Evolutionary conservation across 2,329 filamentous ascomycete species (phyloP), one percentile per base, ranked within the genome.

Genomic region (Rhynchosporium secalis): DNA sequence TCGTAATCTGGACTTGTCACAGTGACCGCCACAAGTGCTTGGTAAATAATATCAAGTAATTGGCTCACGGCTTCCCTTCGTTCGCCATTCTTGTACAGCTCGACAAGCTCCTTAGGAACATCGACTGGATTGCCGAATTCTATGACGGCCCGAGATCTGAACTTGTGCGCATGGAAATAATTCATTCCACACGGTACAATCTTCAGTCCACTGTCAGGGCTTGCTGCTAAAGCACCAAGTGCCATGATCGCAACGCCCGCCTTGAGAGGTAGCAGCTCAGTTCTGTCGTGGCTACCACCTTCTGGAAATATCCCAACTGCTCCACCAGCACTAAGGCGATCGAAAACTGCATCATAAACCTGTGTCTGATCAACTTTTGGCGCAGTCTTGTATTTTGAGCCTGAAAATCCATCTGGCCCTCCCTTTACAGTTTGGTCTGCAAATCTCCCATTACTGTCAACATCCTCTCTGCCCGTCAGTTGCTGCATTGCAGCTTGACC

Each of bases 121-220:
- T 96, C 90, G 66, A 98, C 88, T 0, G 95, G 92, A 31, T 86
- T 88, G 8, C 95, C 95, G 71, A 98, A 99, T 74, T 99, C 95
- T 64, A 98, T 88, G 4, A 99, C 94, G 41, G 94, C 95, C 74
- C 95, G 86, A 66, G 94, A 98, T 51, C 94, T 89, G 77, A 99
- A 99, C 76, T 98, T 99, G 82, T 99, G 94, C 0, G 94, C 91
- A 76, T 98, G 94, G 78, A 99, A 99, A 77, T 99, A 99, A 77
- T 99, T 99, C 94, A 99, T 97, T 71, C 94, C 94, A 57, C 95
- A 93, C 3, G 95, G 95, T 29, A 99, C 91, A 70, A 99, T 97
- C 76, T 93, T 96, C 65, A 99, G 80, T 36, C 91, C 92, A 73
- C 91, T 96, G 67, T 66, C 64, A 2, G 93, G 93, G 65, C 93